Base-by-base conservation (phyloP, 805 yeast genomes). In the Maudiozyma barnettii region DNA sequence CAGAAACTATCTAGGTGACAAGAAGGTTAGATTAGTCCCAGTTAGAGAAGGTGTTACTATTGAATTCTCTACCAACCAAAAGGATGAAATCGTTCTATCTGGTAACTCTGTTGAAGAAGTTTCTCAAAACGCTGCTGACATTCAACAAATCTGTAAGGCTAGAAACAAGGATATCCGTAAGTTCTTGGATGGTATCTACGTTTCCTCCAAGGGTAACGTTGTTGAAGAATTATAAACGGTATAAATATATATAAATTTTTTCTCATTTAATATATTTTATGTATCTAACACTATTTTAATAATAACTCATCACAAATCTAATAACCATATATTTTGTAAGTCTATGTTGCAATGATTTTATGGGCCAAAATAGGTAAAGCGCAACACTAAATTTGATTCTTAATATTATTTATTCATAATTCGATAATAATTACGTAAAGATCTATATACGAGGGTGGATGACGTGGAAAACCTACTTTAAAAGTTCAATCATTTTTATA, bases 151-250 rank as follows among this genome's bases (percentile, higher is more conserved):
- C 74, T 89, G 97, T 81, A 82, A 95, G 74, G 98, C 89, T 71
- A 86, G 96, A 81, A 91, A 91, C 93, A 93, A 93, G 91, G 99
- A 91, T 93, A 91, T 93, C 90, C 87, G 99, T 79, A 91, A 91
- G 82, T 91, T 91, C 83, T 85, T 93, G 81, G 99, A 91, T 77
- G 99, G 99, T 90, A 91, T 91, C 78, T 91, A 91, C 75, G 99
- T 91, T 67, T 90, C 97, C 61, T 95, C 85, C 78, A 85, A 84
- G 77, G 95, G 96, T 68, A 77, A 77, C 72, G 78, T 91, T 70
- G 84, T 75, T 57, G 86, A 82, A 71, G 90, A 82, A 42, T 63
- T 60, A 23, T 70, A 67, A 63, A 43, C 35, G 16, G 37, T n/a
- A 7, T 36, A 10, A 30, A 29, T 18, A 33, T 13, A 20, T 13